Percentiles rank a stretch among this genome's conserved stretches.
Evolutionary conservation across 2,329 filamentous ascomycete species (phyloP).

Genomic region (Talaromyces sp.): DNA sequence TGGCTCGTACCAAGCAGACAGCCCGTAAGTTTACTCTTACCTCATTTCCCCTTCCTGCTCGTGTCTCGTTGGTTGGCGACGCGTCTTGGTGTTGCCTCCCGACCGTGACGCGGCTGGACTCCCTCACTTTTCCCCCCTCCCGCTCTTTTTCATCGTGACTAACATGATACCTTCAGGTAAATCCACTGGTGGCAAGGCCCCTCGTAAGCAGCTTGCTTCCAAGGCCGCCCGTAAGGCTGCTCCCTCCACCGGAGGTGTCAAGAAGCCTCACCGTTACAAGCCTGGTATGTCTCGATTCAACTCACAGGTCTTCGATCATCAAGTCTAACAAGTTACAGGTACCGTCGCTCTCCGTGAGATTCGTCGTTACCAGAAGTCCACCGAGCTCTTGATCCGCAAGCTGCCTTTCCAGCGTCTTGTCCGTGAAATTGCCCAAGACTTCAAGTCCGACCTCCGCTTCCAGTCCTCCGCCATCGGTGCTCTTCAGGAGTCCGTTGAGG

Average conservation of each 20-base stretch:
- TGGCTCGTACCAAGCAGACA: conserved; percentile 54
- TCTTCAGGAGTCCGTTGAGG: conserved; percentile 97
- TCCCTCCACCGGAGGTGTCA: conserved; percentile 93
- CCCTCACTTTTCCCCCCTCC: conserved; percentile 21
- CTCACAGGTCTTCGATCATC: background rate
- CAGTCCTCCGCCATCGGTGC: conserved; percentile 97
- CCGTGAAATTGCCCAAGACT: conserved; percentile 92
- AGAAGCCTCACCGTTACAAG: conserved; percentile 91
- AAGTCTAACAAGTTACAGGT: conserved; percentile 41
- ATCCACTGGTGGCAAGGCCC: conserved; percentile 69
- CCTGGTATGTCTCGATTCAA: conserved; percentile 54
- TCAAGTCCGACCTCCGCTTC: conserved; percentile 95
- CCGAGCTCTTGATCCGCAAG: conserved; percentile 93
- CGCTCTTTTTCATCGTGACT: conserved; percentile 20
- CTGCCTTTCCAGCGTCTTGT: conserved; percentile 97
- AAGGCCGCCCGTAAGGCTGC: conserved; percentile 99
- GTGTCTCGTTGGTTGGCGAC: background rate
- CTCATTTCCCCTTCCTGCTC: background rate
- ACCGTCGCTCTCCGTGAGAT: conserved; percentile 98
- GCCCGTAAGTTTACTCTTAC: conserved; percentile 43
- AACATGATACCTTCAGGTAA: conserved; percentile 54
- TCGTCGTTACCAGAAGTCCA: conserved; percentile 95
- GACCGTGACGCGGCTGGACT: conserved; percentile 17
- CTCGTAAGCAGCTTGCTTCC: conserved; percentile 95
- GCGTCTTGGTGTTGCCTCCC: background rate